Evolutionary conservation across 2,329 filamentous ascomycete species (phyloP), one percentile per base, ranked within the genome.

Genomic region (Paraphoma sp.): DNA sequence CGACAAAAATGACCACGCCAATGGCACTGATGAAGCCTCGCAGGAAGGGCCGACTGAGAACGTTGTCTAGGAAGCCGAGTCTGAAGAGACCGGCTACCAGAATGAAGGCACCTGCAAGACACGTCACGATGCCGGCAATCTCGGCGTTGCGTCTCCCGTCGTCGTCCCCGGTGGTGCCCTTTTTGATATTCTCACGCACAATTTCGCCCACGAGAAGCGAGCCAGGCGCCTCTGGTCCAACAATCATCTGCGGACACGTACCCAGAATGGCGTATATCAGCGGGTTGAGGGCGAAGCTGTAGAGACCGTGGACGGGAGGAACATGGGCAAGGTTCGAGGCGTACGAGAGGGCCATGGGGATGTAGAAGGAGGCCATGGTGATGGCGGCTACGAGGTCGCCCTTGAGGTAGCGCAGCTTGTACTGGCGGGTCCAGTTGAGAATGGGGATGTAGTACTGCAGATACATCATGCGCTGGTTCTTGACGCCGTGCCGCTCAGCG

Each of bases 351-450:
- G 93, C 90, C 93, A 99, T 97, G 49, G 95, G 95, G 38, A 99
- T 90, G 76, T 99, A 99, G 80, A 99, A 95, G 28, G 93, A 97
- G n/a, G 94, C 92, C 81, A 99, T 89, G n/a, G 95, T 98, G 60
- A 98, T 76, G 47, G 94, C 93, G 8, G 94, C 90, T 12, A 96
- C 82, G 16, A 98, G 79, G 76, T 99, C 95, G 46, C 95, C 95
- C 66, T 89, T 87, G 46, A 98, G 77, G 77, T 91, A 97, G 3
- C 87, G 85, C 84, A 87, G 88, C 66, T 86, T 87, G 78, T 99
- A 99, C 78, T 97, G 92, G 50, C 83, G 84, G 60, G 96, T 89
- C 95, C 95, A 99, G 62, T 89, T 93, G 63, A 97, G 81, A 59
- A 93, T 91, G 0, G 95, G 95, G 45, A 99, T 82, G 74, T 99